Conservation (phyloP, 441 rosid genomes). For the Flueggea neowawraea region DNA sequence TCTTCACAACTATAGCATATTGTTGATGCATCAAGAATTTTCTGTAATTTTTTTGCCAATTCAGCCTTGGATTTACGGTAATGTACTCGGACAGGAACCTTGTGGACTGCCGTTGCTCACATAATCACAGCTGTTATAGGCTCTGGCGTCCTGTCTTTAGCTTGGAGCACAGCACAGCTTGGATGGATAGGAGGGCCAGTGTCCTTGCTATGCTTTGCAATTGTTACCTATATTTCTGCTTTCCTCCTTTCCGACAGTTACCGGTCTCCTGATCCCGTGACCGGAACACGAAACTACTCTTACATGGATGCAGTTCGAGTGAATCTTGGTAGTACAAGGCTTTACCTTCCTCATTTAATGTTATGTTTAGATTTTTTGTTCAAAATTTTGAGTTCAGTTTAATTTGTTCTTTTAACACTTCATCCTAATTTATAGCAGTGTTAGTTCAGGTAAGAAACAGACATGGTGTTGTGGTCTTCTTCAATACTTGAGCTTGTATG, state of each 20-base stretch:
- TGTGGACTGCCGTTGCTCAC: constrained; percentile 45
- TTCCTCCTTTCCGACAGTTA: constrained; percentile 51
- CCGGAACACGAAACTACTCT: constrained; percentile 36
- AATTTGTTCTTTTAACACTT: no score
- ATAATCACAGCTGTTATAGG: constrained; percentile 65
- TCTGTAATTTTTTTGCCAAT: neutral
- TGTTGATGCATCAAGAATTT: no score
- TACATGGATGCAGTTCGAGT: constrained; percentile 50
- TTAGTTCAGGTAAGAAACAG: constrained; percentile 39
- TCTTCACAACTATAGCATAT: no score
- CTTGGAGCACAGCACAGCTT: constrained; percentile 56
- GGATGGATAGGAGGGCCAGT: constrained; percentile 66
- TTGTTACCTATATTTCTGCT: constrained; percentile 40
- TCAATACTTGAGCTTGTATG: constrained; percentile 41
- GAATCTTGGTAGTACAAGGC: constrained; percentile 33
- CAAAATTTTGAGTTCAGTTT: no score
- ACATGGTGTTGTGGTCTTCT: constrained; percentile 46
- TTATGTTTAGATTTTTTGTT: no score
- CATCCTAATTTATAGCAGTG: constrained; percentile 19
- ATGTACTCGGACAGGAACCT: constrained; percentile 31
- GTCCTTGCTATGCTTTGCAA: constrained; percentile 41
- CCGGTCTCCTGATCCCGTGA: constrained; percentile 36
- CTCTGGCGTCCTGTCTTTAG: constrained; percentile 56
- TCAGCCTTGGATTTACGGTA: constrained; percentile 5
- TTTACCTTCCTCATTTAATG: no score